These are phyloP conservation scores for Epichloe festucae DNA, from an alignment of 2,329 filamentous ascomycete species.

Conservation along the genomic window DNA sequence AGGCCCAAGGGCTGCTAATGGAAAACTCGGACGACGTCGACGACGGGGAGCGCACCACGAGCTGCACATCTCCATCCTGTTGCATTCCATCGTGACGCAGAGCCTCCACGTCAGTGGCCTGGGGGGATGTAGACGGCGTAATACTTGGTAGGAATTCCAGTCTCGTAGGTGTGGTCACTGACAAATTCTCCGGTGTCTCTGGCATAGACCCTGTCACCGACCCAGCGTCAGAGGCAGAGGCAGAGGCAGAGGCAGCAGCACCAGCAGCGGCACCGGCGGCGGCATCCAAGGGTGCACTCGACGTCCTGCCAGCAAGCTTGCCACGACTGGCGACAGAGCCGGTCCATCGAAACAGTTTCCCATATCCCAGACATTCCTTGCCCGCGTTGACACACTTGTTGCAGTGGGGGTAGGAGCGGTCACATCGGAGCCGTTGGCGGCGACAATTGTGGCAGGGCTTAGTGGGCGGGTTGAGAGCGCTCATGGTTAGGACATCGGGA, in stretches of 20 bases:
- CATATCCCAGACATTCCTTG: constrained; percentile 39
- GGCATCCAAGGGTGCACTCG: constrained; percentile 16
- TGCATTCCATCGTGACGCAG: background rate
- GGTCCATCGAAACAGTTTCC: constrained; percentile 40
- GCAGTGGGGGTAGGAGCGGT: constrained; percentile 36
- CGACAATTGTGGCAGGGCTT: constrained; percentile 41
- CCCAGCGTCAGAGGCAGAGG: background rate
- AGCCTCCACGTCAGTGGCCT: background rate
- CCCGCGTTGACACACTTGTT: constrained; percentile 36
- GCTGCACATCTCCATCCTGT: constrained; percentile 13
- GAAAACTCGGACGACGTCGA: constrained; percentile 9
- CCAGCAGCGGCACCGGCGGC: background rate
- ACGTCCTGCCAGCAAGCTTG: constrained; percentile 27
- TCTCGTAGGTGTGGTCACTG: background rate
- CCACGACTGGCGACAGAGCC: constrained; percentile 31
- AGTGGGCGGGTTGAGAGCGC: constrained; percentile 12
- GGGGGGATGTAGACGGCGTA: constrained; percentile 5
- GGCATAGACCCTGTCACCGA: constrained; percentile 1
- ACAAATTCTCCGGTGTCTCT: constrained; percentile 7
- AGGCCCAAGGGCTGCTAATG: constrained; percentile 20
- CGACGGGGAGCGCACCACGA: constrained; percentile 13
- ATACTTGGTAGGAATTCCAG: background rate
- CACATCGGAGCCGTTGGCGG: constrained; percentile 38
- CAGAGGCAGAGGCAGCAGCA: background rate
- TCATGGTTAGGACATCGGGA: constrained; percentile 1